Base-by-base conservation (phyloP, 2,329 filamentous ascomycete genomes). In the Trichoderma sp. region DNA sequence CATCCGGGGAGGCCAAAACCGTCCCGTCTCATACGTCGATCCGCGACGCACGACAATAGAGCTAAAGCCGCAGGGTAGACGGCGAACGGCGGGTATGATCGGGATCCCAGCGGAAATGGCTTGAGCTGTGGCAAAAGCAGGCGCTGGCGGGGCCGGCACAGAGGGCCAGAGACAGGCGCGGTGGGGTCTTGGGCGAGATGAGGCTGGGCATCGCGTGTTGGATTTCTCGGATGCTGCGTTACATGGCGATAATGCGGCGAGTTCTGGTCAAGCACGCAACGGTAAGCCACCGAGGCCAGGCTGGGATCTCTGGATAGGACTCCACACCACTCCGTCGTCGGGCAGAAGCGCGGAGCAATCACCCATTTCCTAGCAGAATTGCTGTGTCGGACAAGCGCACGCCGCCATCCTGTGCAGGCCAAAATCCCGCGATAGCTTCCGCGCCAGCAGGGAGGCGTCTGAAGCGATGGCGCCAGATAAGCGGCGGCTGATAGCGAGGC, bases 41-140 rank as follows among this genome's bases (percentile, higher is more conserved):
- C 68, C 37, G 40, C 61, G 29, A 62, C 29, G 68, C 55, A 63
- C 47, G 47, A 56, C 53, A 14, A 33, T 61, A 13, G 35, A 47
- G 55, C 61, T 61, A 60, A 56, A 37, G 61, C 55, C 55, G 33
- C 56, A 58, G 53, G 47, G 37, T 24, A 53, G 14, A 59, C 67
- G 67, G 68, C 68, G 68, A 69, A 65, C 47, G 35, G 33, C 68
- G 68, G 68, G 53, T 69, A 69, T 65, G 68, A 69, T 69, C 68
- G 68, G 68, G 52, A 52, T 62, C 40, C 29, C 47, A 55, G 40
- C 64, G 64, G 64, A 59, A 59, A 59, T 52, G 55, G 64, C 64
- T 68, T 56, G 66, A 61, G 66, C 66, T 49, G 66, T 68, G 66
- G 66, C 66, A 37, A 68, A 60, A 19, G 7, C 14, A 68, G 53